Evolutionary conservation across 1,284 basidiomycete genomes (phyloP).

Genomic region (Ganoderma lucidum): DNA sequence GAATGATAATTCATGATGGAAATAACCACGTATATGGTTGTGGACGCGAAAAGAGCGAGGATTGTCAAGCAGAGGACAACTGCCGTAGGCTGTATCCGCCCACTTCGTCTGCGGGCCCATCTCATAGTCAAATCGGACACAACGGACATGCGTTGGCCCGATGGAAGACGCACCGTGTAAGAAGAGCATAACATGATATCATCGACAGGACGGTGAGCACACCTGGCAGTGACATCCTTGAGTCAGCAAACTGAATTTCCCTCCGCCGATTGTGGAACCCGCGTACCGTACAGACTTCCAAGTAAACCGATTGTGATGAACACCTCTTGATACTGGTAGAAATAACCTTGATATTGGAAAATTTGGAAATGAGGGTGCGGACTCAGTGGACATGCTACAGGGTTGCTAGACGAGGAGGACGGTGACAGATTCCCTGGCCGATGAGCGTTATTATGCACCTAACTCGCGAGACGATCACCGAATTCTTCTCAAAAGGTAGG

Average conservation of each 20-base stretch:
- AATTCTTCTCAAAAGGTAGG: too few relatives aligned
- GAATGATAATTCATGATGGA: background rate
- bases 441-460: too few relatives aligned
- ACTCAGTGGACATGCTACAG: too few relatives aligned
- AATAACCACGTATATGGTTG: background rate
- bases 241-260: background rate
- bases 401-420: too few relatives aligned
- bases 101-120: background rate
- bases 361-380: too few relatives aligned
- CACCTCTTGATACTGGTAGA: too few relatives aligned
- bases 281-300: too few relatives aligned
- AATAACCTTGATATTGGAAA: too few relatives aligned
- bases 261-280: background rate
- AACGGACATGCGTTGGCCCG: background rate
- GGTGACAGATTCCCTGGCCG: too few relatives aligned
- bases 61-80: background rate
- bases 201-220: background rate
- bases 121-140: background rate
- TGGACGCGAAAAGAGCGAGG: background rate
- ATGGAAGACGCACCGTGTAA: background rate
- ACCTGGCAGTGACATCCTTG: background rate
- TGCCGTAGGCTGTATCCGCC: background rate
- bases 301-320: too few relatives aligned
- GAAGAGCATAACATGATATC: background rate
- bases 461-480: too few relatives aligned